phyloP scores from a whole-genome alignment of 345 rosid genomes.

The Brassica nigra region DNA sequence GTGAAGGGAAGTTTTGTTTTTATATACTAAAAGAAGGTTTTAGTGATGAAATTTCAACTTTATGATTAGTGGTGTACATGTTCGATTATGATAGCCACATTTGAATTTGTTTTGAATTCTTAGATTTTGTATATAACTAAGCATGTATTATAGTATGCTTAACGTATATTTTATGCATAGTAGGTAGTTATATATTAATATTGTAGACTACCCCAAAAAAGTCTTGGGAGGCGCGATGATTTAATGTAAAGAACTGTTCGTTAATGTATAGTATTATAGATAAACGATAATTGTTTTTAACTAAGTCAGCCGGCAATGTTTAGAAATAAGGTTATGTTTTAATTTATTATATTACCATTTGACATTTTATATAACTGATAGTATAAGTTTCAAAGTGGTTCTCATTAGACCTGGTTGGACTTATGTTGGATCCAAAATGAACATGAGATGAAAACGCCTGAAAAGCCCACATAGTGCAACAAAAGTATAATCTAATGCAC shows the following conservation, averaged over 20 bases:
- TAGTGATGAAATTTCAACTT: conserved; percentile 34
- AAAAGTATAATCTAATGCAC: background rate
- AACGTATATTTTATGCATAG: conserved; percentile 34
- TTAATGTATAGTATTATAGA: background rate
- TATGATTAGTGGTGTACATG: conserved; percentile 50
- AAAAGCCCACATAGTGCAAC: background rate
- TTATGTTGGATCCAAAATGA: background rate
- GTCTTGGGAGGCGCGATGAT: conserved; percentile 17
- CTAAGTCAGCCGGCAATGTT: conserved; percentile 31
- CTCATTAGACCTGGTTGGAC: background rate
- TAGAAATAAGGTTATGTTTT: conserved; percentile 12
- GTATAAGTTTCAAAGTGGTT: background rate
- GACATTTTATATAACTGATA: conserved; percentile 1
- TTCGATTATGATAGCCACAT: conserved; percentile 58
- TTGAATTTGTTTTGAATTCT: conserved; percentile 34
- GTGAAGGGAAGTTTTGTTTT: background rate
- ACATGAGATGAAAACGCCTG: background rate
- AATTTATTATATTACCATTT: conserved; percentile 18
- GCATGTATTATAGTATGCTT: conserved; percentile 25
- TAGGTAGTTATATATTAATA: conserved; percentile 18
- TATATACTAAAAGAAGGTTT: background rate
- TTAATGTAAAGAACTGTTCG: conserved; percentile 12
- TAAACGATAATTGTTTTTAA: background rate
- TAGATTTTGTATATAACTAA: conserved; percentile 30
- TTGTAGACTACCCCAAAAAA: conserved; percentile 24